These are phyloP conservation scores for Kodamaea sp. DNA, from an alignment of 1,139 yeast species.

Conservation along the genomic window DNA sequence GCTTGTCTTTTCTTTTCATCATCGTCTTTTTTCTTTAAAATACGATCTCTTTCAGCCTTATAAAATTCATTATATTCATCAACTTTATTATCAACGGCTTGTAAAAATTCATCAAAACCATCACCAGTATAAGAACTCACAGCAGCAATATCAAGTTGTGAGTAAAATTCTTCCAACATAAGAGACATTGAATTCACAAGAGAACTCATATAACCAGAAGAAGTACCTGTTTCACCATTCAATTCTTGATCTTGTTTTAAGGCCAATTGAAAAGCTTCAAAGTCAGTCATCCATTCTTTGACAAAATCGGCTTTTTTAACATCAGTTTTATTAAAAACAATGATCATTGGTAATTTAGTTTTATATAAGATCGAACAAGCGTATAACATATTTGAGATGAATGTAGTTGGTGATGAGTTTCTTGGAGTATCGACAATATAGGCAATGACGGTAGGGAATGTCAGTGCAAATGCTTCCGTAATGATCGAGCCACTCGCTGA, in stretches of 20 bases:
- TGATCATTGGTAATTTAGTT: conserved; percentile 94
- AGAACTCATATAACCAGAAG: conserved; percentile 93
- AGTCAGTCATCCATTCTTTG: conserved; percentile 96
- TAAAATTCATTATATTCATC: conserved; percentile 84
- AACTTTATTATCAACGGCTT: conserved; percentile 79
- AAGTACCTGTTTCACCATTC: conserved; percentile 65
- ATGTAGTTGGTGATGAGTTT: conserved; percentile 90
- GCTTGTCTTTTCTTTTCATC: conserved; percentile 72
- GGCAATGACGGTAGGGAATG: conserved; percentile 93
- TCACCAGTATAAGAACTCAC: conserved; percentile 90
- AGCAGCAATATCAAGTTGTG: conserved; percentile 86
- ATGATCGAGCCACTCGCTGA: conserved; percentile 96
- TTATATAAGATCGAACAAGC: conserved; percentile 96
- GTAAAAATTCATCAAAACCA: conserved; percentile 88
- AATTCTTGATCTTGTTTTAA: conserved; percentile 58
- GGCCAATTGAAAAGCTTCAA: conserved; percentile 85
- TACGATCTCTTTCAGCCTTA: conserved; percentile 80
- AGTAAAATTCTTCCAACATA: conserved; percentile 94
- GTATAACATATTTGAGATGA: conserved; percentile 96
- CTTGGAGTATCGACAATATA: conserved; percentile 96
- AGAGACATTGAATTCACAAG: conserved; percentile 91
- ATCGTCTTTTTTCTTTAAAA: conserved; percentile 71
- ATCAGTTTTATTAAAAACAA: conserved; percentile 95
- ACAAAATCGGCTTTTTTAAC: conserved; percentile 82
- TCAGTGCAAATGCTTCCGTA: conserved; percentile 93